Base-by-base conservation (phyloP, 106 monocot genomes). In the Dendrobium huoshanense region DNA sequence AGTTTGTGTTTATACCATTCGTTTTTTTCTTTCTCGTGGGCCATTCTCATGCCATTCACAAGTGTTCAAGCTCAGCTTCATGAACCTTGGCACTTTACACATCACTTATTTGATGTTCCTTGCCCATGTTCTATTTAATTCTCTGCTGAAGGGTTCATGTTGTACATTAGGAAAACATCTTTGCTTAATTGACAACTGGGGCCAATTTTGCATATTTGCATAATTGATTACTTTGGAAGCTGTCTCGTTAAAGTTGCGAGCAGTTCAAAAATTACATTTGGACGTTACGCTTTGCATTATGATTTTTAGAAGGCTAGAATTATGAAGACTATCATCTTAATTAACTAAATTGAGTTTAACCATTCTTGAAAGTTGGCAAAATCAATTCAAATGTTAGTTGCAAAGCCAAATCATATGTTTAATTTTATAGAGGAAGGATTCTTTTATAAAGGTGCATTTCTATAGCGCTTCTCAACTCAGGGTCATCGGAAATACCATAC, bases 1-100 rank as follows among this genome's bases (percentile, higher is more conserved):
- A 85, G 82, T 81, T 74, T 44, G 18, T 7, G 40, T 4, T 74
- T 44, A 18, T 70, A 16, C 37, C n/a, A 22, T 74, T 42, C 20
- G 8, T 20, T 42, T 74, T 74, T 41, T 74, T 74, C 7, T 43
- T 41, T 43, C 43, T 22, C 37, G 9, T 11, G 24, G 2, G 24
- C 31, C 29, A 68, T 9, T 67, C 24, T 31, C 67, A 27, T 31
- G 58, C 61, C 22, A 61, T 61, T 61, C 61, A 29, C 70, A 24
- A 70, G 9, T 70, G 13, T 37, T 70, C 16, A 70, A 33, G 15
- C 37, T 33, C 70, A 70, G 9, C 37, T 37, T 70, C 61, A 22
- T 70, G 37, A 70, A 70, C 37, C 70, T 70, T 67, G 27, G 70
- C 3, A 67, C 15, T 37, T 70, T 70, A 16, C 15, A 33, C 11